Base-by-base conservation (phyloP, 768 basidiomycete genomes). In the Calocybe cyanea region DNA sequence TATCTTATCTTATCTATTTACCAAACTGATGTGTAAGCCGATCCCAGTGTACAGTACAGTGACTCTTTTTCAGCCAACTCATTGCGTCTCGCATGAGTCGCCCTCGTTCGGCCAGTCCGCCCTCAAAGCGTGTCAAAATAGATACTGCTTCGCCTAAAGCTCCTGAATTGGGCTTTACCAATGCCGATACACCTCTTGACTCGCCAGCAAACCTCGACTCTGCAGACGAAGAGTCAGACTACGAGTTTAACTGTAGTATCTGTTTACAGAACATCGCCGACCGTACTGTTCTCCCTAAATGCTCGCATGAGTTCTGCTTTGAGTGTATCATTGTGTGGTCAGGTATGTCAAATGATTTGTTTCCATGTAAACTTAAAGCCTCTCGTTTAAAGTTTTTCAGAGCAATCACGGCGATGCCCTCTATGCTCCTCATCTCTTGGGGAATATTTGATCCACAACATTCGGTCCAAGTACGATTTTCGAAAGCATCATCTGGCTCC, bases 271-370 rank as follows among this genome's bases (percentile, higher is more conserved):
- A 68, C 9, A 69, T 93, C 41, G 69, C 74, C 11, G 91, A 96
- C 66, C 71, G 87, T 36, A 87, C 92, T 0, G 75, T 94, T 31
- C 71, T 95, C 19, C 89, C 92, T 1, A 75, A 71, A 7, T 96
- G 93, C 63, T 87, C 89, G 1, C 93, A 97, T 69, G 87, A 89
- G 58, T 94, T 94, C 58, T 97, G 93, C 57, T 95, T 95, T 53
- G 87, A 90, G 45, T 97, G 93, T 61, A 73, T 96, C 18, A 68
- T 86, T 38, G 66, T 92, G 1, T 95, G 92, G 93, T 78, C 87
- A 43, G 84, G 88, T 88, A 49, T 53, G 76, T 67, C n/a, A 7
- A 17, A n/a, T 20, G 15, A 35, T 33, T 28, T 28, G 25, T 18
- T 19, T 4, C 36, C 21, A 24, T 41, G 32, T 7, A 11, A 24